Conservation (phyloP, 164 flowering plant genomes). For the Dillenia turbinata region DNA sequence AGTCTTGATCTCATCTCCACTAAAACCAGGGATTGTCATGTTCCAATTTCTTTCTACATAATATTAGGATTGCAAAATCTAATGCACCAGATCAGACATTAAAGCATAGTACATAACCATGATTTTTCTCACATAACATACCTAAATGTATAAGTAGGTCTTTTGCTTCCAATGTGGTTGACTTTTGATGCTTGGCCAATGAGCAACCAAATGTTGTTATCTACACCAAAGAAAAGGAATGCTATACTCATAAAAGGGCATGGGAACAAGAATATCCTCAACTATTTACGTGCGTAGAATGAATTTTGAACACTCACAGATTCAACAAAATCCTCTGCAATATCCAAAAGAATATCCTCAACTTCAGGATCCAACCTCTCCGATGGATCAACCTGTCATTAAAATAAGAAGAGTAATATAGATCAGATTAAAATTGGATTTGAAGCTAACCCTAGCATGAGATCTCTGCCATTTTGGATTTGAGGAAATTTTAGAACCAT, state of each 20-base stretch:
- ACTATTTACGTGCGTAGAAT: not conserved
- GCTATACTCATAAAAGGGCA: not conserved
- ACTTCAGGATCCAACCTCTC: conserved; percentile 87
- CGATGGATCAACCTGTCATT: conserved; percentile 70
- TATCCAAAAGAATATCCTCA: conserved; percentile 82
- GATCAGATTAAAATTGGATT: too few relatives aligned
- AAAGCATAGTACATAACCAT: not conserved
- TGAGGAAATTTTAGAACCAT: too few relatives aligned
- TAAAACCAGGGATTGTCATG: conserved; percentile 83
- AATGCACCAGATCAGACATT: not conserved
- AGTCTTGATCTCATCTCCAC: conserved; percentile 87
- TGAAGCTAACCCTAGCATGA: too few relatives aligned
- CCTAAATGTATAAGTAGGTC: conserved; percentile 95
- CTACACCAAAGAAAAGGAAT: conserved; percentile 29
- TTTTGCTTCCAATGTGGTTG: conserved; percentile 82
- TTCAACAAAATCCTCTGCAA: conserved; percentile 92
- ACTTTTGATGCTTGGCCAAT: conserved; percentile 94
- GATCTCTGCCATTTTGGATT: too few relatives aligned
- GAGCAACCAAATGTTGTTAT: conserved; percentile 87
- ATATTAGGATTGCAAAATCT: conserved; percentile 4
- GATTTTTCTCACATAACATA: conserved; percentile 24
- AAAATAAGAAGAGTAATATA: too few relatives aligned
- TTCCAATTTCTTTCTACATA: conserved; percentile 89
- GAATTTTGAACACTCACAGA: conserved; percentile 54
- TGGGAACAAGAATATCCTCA: too few relatives aligned